These are phyloP conservation scores for Mucor circinelloides DNA, from an alignment of 371 early-diverging fungal species.

Conservation along the genomic window DNA sequence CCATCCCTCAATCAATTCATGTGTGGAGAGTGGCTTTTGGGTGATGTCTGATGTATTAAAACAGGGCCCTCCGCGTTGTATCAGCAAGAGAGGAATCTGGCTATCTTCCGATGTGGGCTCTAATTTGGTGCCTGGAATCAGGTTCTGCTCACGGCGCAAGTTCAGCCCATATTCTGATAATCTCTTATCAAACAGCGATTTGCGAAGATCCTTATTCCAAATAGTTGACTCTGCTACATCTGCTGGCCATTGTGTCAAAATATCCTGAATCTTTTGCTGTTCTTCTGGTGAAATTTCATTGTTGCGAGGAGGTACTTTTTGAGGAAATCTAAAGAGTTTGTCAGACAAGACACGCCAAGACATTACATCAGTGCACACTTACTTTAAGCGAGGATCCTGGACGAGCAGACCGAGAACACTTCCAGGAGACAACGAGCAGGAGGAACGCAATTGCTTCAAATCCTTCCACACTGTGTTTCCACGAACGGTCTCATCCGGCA, in stretches of 20 bases:
- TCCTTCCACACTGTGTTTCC: conserved; percentile 49
- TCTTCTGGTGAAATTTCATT: conserved; percentile 32
- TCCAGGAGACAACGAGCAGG: conserved; percentile 72
- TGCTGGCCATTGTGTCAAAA: conserved; percentile 64
- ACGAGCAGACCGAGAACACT: conserved; percentile 67
- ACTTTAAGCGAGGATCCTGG: conserved; percentile 77
- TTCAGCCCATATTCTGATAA: conserved; percentile 69
- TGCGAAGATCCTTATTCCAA: conserved; percentile 63
- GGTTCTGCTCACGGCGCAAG: conserved; percentile 55
- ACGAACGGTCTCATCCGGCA: conserved; percentile 2
- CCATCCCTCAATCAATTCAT: conserved; percentile 68
- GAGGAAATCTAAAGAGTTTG: conserved; percentile 62
- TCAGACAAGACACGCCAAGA: background rate
- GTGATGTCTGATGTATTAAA: background rate
- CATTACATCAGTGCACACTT: conserved; percentile 7
- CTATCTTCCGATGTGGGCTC: conserved; percentile 54
- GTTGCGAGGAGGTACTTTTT: conserved; percentile 62
- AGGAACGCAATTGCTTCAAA: conserved; percentile 53
- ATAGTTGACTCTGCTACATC: conserved; percentile 55
- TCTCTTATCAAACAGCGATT: conserved; percentile 39
- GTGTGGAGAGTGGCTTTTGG: background rate
- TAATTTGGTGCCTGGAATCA: conserved; percentile 51
- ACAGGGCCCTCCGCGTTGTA: conserved; percentile 64
- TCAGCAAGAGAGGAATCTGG: conserved; percentile 76
- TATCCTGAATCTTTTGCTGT: conserved; percentile 22